Conservation (phyloP, 2,329 filamentous ascomycete species). For the Sphaerostilbella broomeana region DNA sequence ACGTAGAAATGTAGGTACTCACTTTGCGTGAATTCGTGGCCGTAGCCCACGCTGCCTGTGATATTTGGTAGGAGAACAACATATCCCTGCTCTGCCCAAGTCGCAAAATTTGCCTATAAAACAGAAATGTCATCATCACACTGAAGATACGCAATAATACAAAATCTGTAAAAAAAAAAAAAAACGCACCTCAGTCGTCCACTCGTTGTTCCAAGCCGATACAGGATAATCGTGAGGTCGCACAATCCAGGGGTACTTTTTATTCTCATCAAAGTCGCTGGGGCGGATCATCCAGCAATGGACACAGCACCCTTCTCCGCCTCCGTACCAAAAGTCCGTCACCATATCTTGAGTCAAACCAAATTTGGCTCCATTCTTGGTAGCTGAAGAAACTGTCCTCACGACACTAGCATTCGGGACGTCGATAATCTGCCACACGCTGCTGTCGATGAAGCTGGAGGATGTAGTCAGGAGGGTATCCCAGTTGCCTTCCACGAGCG, state of each 20-base stretch:
- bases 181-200: conserved; percentile 40
- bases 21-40: conserved; percentile 32
- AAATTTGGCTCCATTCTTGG: conserved; percentile 25
- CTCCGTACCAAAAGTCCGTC: conserved; percentile 35
- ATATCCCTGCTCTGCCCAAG: conserved; percentile 57
- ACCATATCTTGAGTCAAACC: conserved; percentile 31
- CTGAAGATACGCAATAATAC: too few species aligned
- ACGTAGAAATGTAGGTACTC: conserved; percentile 11
- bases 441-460: conserved; percentile 32
- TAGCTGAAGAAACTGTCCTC: conserved; percentile 25
- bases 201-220: conserved; percentile 45
- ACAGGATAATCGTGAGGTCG: conserved; percentile 37
- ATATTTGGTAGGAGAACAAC: conserved; percentile 54
- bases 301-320: conserved; percentile 28
- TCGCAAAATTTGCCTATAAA: conserved; percentile 43
- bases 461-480: conserved; percentile 31
- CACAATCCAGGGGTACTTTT: conserved; percentile 33
- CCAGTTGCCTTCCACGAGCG: conserved; percentile 20
- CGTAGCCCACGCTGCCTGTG: conserved; percentile 52
- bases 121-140: too few species aligned
- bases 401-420: conserved; percentile 17
- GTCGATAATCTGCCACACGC: conserved; percentile 31
- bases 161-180: too few species aligned
- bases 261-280: conserved; percentile 28
- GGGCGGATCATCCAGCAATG: conserved; percentile 36